Evolutionary conservation across 106 monocot species (phyloP).

Genomic region (Chionographis japonica): DNA sequence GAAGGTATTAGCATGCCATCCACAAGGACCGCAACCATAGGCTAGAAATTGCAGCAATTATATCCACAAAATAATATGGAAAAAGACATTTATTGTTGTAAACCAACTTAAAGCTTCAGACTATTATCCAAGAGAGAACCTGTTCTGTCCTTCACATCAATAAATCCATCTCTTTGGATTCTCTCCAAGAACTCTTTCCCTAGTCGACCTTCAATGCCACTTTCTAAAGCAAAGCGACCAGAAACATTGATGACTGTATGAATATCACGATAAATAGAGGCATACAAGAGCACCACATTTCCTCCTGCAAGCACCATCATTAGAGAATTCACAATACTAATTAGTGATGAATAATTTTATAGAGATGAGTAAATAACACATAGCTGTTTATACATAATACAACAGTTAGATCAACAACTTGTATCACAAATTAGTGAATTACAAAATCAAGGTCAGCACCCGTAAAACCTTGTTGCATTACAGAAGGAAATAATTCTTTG

Average conservation of each 20-base stretch:
- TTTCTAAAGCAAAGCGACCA: constrained; percentile 71
- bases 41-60: no score
- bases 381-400: no score
- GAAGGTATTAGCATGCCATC: no score
- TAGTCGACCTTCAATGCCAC: constrained; percentile 59
- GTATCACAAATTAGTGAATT: no score
- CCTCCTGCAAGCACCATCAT: constrained; percentile 46
- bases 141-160: constrained; percentile 71
- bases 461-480: no score
- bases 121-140: constrained; percentile 19
- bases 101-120: constrained; percentile 3
- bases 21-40: no score
- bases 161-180: constrained; percentile 71
- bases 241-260: constrained; percentile 61
- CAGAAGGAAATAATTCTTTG: no score
- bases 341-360: background rate
- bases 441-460: no score
- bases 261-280: constrained; percentile 61
- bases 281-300: constrained; percentile 79
- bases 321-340: background rate
- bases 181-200: constrained; percentile 65
- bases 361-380: background rate
- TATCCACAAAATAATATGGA: no score
- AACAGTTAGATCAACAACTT: no score
- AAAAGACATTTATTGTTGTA: background rate